Evolutionary conservation across 148 eudicot genomes (phyloP).

Genomic region (Suaeda aralocaspica): DNA sequence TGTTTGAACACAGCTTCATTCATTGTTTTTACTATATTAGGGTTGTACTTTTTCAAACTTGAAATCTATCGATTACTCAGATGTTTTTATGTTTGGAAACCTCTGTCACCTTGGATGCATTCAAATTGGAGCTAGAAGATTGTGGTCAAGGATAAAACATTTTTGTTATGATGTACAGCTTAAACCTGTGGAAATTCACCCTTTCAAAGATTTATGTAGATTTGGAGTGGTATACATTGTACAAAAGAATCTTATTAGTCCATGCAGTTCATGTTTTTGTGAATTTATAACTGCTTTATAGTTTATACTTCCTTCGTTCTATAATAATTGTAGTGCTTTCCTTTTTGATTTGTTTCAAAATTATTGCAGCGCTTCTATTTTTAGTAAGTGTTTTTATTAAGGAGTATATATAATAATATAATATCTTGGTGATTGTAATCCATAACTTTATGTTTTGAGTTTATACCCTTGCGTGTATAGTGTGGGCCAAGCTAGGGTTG

Average conservation of each 20-base stretch:
- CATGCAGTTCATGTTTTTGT: not conserved
- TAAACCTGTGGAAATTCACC: constrained; percentile 16
- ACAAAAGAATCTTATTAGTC: constrained; percentile 25
- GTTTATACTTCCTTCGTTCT: too few species aligned
- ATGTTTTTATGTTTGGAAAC: constrained; percentile 33
- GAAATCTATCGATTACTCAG: constrained; percentile 47
- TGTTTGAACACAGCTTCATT: not conserved
- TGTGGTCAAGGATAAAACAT: not conserved
- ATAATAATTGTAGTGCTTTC: too few species aligned
- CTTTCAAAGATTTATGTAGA: not conserved
- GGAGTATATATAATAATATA: too few species aligned
- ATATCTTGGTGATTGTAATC: too few species aligned
- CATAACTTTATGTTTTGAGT: too few species aligned
- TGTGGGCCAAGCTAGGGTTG: too few species aligned
- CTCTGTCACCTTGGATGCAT: constrained; percentile 34
- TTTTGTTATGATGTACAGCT: constrained; percentile 24
- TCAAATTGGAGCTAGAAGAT: constrained; percentile 3
- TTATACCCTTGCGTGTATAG: too few species aligned
- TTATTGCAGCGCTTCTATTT: too few species aligned
- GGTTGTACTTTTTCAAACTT: constrained; percentile 8
- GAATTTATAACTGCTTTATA: not conserved
- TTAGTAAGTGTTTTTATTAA: too few species aligned
- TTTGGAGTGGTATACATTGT: constrained; percentile 22
- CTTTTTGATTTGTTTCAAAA: too few species aligned
- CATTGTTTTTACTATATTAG: not conserved